These are phyloP conservation scores for Tricholoma furcatifolium DNA, from an alignment of 768 basidiomycete genomes.

Conservation along the genomic window DNA sequence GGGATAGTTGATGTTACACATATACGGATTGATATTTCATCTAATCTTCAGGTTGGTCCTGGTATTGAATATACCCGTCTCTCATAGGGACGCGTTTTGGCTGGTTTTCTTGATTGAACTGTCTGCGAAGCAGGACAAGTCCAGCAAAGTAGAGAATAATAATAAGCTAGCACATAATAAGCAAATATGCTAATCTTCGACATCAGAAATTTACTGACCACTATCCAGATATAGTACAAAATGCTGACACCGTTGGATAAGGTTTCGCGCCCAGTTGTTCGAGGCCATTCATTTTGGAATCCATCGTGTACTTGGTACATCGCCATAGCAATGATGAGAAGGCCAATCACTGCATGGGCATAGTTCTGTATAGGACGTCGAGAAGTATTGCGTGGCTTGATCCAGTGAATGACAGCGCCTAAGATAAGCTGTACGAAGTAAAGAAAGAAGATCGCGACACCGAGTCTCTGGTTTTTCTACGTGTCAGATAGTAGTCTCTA, in stretches of 20 bases:
- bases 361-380: slow-evolving; percentile 56
- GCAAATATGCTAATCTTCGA: neutral
- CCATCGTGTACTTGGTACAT: slow-evolving; percentile 51
- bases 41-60: slow-evolving; percentile 6
- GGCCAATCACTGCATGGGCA: slow-evolving; percentile 52
- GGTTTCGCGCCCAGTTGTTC: slow-evolving; percentile 38
- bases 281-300: slow-evolving; percentile 48
- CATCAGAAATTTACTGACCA: slow-evolving; percentile 31
- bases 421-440: slow-evolving; percentile 48
- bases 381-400: slow-evolving; percentile 38
- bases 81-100: slow-evolving; percentile 13
- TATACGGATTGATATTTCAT: neutral
- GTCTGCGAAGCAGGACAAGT: slow-evolving; percentile 42
- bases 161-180: slow-evolving; percentile 32
- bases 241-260: slow-evolving; percentile 35
- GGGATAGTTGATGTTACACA: neutral
- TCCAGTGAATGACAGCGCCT: slow-evolving; percentile 52
- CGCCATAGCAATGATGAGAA: slow-evolving; percentile 47
- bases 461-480: slow-evolving; percentile 37
- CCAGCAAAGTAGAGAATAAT: slow-evolving; percentile 43
- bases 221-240: slow-evolving; percentile 48
- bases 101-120: slow-evolving; percentile 46
- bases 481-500: slow-evolving; percentile 1
- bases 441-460: slow-evolving; percentile 47
- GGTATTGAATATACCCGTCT: slow-evolving; percentile 5